phyloP scores from a whole-genome alignment of 768 basidiomycete species.

The Lactarius evosmus region DNA sequence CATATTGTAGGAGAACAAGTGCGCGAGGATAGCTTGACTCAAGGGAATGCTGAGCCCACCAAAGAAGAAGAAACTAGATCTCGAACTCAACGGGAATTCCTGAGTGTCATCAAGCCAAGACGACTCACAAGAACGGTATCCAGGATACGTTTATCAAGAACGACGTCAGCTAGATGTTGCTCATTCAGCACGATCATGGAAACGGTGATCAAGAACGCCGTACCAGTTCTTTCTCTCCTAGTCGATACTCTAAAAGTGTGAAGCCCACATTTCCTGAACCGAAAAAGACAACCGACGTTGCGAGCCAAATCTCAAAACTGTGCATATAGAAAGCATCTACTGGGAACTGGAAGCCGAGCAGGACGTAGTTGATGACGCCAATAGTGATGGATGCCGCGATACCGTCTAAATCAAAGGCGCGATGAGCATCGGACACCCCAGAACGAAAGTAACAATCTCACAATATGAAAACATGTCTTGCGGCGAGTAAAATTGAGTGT shows the following conservation, averaged over 20 bases:
- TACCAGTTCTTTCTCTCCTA: conserved; percentile 44
- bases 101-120: neutral
- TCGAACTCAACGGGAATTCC: neutral
- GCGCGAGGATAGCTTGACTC: conserved; percentile 58
- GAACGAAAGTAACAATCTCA: conserved; percentile 32
- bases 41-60: conserved; percentile 72
- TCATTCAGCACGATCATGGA: neutral
- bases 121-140: conserved; percentile 42
- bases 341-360: conserved; percentile 69
- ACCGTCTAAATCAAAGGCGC: conserved; percentile 36
- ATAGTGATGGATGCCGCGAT: conserved; percentile 68
- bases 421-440: neutral
- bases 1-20: conserved; percentile 74
- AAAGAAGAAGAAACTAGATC: conserved; percentile 70
- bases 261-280: conserved; percentile 71
- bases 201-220: neutral
- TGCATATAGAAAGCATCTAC: conserved; percentile 77
- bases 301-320: conserved; percentile 78
- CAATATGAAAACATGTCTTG: conserved; percentile 53
- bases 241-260: conserved; percentile 67
- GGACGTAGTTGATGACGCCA: conserved; percentile 65
- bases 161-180: conserved; percentile 27
- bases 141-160: conserved; percentile 37
- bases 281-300: conserved; percentile 73
- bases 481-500: neutral